These are phyloP conservation scores for Plasmodium vinckei DNA, from an alignment of 169 alveolate species.

Conservation along the genomic window DNA sequence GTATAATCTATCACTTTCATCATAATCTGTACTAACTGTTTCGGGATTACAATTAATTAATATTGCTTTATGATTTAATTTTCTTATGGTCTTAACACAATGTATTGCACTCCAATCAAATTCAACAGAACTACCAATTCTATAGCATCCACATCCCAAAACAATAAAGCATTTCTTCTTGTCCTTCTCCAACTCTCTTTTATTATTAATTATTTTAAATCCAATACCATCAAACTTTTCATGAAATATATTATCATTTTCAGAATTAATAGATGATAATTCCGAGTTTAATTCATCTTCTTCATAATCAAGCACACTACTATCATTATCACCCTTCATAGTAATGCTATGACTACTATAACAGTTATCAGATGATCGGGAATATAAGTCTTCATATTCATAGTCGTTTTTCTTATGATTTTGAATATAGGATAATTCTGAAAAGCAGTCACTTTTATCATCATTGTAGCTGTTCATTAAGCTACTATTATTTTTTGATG, in stretches of 20 bases:
- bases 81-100: constrained; percentile 87
- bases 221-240: constrained; percentile 70
- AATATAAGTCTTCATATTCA: background rate
- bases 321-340: constrained; percentile 3
- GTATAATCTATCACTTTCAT: constrained; percentile 89
- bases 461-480: background rate
- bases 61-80: constrained; percentile 77
- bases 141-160: constrained; percentile 91
- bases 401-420: constrained; percentile 13
- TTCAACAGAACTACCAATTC: constrained; percentile 91
- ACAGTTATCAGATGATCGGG: background rate
- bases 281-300: constrained; percentile 36
- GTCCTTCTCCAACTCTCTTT: constrained; percentile 36
- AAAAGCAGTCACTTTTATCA: constrained; percentile 39
- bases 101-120: constrained; percentile 93
- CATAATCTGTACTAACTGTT: constrained; percentile 93
- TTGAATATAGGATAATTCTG: constrained; percentile 25
- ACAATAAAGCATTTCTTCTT: constrained; percentile 78
- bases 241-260: constrained; percentile 31
- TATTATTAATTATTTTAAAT: constrained; percentile 68
- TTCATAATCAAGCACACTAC: constrained; percentile 3
- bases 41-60: constrained; percentile 93
- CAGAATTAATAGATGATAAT: constrained; percentile 25
- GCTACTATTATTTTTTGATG: constrained; percentile 1
- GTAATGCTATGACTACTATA: background rate